Base-by-base conservation (phyloP, 164 flowering plant species). In the Platanus orientalis region DNA sequence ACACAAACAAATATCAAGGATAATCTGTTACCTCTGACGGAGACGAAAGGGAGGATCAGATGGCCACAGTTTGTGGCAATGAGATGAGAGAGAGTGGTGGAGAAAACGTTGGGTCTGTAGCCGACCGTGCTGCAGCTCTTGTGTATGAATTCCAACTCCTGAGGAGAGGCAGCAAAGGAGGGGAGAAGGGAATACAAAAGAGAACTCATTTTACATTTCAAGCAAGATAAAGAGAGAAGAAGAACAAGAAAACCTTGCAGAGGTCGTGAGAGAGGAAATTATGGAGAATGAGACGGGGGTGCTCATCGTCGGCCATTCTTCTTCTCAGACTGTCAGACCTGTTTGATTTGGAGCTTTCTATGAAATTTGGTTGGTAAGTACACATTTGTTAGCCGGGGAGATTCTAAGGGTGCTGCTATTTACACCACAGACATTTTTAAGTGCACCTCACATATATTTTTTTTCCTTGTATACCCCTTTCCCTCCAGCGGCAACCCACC, bases 31-130 rank as follows among this genome's bases (percentile, higher is more conserved):
- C 97, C 98, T 82, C 97, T 59, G 65, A 95, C 76, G 47, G 87
- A 79, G 4, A 95, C 78, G 62, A 95, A 78, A 59, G 99, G 97
- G 30, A 92, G 10, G 69, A 92, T 76, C 44, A 95, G 74, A 44
- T 89, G 97, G 20, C 86, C 58, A 36, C 69, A 92, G 50, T 84
- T 79, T 17, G 99, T 95, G 62, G 99, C 96, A 51, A 89, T 80
- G 49, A 95, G 96, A 72, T 95, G 99, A 58, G 92, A 85, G 59
- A 95, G 94, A 64, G 96, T 92, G 51, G 96, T 89, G 50, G 99
- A 92, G 71, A 94, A 85, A 14, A 89, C 99, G 61, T 78, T 82
- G 16, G 89, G 87, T 54, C 97, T 84, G 81, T 94, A 94, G 0
- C 99, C 97, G 0, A 89, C 81, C 0, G 94, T 81, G 67, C 92